A percentile compares a stretch with the other conserved stretches of the same genome.
Evolutionary conservation across 768 basidiomycete species (phyloP).

Genomic region (Mrakia gelida): DNA sequence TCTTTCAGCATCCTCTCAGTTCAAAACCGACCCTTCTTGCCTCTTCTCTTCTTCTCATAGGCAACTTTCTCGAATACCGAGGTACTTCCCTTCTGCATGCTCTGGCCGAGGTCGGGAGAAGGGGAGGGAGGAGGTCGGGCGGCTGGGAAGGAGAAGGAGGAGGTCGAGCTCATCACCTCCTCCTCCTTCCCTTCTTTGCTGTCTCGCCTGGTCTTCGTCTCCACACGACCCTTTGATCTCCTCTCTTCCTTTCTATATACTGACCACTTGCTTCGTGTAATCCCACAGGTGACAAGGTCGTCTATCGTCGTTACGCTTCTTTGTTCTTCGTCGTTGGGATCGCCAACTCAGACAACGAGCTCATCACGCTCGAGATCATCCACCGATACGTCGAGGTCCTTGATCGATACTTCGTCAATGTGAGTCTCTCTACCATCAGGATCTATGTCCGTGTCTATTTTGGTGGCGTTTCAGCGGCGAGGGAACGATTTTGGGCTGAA

Average conservation of each 20-base stretch:
- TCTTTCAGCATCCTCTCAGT: too few species aligned
- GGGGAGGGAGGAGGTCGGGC: background rate
- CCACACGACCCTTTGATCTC: background rate
- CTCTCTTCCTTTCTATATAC: background rate
- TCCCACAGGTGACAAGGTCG: slow-evolving; percentile 56
- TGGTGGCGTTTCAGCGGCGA: too few species aligned
- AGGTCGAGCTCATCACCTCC: background rate
- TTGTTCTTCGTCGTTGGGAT: slow-evolving; percentile 92
- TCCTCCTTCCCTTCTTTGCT: background rate
- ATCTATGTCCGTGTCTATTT: too few species aligned
- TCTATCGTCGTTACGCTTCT: slow-evolving; percentile 92
- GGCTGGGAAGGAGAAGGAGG: background rate
- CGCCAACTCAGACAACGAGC: slow-evolving; percentile 78
- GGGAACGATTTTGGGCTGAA: too few species aligned
- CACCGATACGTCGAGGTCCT: slow-evolving; percentile 90
- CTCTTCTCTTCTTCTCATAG: too few species aligned
- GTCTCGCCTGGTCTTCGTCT: too few species aligned
- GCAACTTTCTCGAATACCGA: too few species aligned
- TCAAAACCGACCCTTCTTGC: too few species aligned
- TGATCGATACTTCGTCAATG: slow-evolving; percentile 79
- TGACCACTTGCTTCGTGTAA: too few species aligned
- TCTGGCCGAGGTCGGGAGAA: too few species aligned
- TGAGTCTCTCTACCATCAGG: too few species aligned
- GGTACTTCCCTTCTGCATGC: too few species aligned
- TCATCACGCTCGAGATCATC: slow-evolving; percentile 84